Evolutionary conservation across 2,329 filamentous ascomycete genomes (phyloP).

Genomic region (Dendryphion nanum): DNA sequence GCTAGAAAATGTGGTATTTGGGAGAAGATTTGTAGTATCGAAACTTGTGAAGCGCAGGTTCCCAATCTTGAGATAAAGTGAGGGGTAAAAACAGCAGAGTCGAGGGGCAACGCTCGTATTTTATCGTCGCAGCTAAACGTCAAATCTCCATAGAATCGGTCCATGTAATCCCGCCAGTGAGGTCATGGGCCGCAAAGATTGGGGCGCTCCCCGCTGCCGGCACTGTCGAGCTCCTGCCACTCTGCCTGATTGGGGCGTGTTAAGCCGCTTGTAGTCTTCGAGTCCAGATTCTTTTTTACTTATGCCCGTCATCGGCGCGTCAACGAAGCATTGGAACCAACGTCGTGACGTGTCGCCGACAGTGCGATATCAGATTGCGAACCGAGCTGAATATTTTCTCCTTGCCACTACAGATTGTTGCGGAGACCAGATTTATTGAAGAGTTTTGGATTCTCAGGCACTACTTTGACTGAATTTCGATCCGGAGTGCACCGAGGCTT

Average conservation of each 20-base stretch:
- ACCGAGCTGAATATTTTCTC: no score
- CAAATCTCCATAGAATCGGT: conserved; percentile 21
- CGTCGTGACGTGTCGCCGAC: no score
- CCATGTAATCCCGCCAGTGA: conserved; percentile 31
- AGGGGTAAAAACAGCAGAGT: conserved; percentile 11
- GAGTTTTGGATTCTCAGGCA: no score
- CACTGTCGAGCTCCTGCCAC: conserved; percentile 5
- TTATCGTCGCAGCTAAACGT: conserved; percentile 12
- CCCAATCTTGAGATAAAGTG: conserved; percentile 3
- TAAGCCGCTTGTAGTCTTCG: neutral
- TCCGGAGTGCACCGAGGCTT: no score
- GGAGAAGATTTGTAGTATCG: neutral
- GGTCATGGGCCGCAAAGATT: conserved; percentile 26
- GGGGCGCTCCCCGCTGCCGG: conserved; percentile 12
- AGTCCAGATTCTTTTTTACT: neutral
- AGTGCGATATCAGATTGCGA: no score
- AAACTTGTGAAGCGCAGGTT: neutral
- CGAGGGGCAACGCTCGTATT: conserved; percentile 29
- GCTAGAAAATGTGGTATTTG: neutral
- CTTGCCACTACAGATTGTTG: no score
- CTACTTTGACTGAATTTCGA: no score
- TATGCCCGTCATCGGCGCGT: no score
- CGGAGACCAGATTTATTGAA: no score
- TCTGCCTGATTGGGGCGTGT: conserved; percentile 19
- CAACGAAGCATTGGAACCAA: no score